Base-by-base conservation (phyloP, 2,329 filamentous ascomycete species). In the Zalaria obscura region DNA sequence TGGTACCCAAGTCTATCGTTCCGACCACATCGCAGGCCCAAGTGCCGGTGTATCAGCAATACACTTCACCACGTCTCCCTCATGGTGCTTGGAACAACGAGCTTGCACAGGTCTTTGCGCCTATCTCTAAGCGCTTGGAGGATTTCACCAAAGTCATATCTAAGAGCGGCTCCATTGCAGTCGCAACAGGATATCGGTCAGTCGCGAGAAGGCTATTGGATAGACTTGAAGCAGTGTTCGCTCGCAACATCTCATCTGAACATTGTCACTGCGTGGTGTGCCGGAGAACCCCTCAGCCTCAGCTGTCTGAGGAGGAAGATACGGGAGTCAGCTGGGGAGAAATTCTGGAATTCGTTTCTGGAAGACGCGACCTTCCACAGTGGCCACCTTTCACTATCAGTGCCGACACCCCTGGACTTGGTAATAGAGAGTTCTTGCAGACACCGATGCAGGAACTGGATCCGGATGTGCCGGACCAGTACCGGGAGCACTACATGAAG, bases 141-240 rank as follows among this genome's bases (percentile, higher is more conserved):
- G 83, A 93, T 54, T 96, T 94, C 56, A 75, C 81, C 48, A 73
- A 75, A 3, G 88, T 98, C 3, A 71, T 96, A 47, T 68, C 73
- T 35, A 87, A 82, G 47, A 85, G 83, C 51, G 91, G 91, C 3
- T 96, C 89, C 0, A 67, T 98, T 4, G 91, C 91, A 2, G 91
- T 96, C 2, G 91, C 91, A 10, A 96, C 89, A 0, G 91, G 91
- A 4, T 94, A 96, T 59, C 78, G 85, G 41, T 95, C 89, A 0
- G 83, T 96, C n/a, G 91, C 91, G 3, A 78, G 91, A 4, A 76
- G 88, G 40, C 65, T 96, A 25, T 72, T 96, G 4, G 89, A 98
- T 61, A 78, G 91, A 32, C 69, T 98, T 3, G 89, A 95, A 57
- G 85, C 89, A 43, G 87, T 98, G 5, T 96, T 98, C 61, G 88